Conservation (phyloP, 139 green algal genomes). For the Closterium sp. region DNA sequence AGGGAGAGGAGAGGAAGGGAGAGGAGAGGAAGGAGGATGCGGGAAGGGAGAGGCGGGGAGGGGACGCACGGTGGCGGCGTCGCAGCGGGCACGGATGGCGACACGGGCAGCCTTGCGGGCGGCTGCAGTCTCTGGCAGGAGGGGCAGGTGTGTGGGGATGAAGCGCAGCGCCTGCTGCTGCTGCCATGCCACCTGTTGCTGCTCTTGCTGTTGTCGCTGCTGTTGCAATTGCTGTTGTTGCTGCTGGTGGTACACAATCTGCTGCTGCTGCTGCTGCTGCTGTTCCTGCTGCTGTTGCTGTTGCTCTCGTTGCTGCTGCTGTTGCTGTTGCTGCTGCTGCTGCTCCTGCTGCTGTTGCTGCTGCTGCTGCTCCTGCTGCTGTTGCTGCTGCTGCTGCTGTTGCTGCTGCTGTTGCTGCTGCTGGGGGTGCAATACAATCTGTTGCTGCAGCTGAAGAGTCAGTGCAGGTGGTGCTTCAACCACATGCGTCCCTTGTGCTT, state of each 20-base stretch:
- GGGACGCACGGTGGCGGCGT: constrained; percentile 4
- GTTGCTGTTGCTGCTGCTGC: background rate
- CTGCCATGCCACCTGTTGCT: constrained; percentile 5
- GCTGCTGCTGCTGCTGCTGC: constrained; percentile 1
- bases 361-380: no score
- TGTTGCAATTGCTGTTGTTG: background rate
- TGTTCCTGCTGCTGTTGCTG: constrained; percentile 8
- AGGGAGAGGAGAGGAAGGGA: background rate
- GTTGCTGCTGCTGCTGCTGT: background rate
- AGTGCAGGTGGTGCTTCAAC: background rate
- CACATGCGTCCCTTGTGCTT: no score
- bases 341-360: no score
- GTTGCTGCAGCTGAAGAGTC: background rate
- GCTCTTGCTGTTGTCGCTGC: background rate
- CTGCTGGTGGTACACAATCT: background rate
- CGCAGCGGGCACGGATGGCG: constrained; percentile 4
- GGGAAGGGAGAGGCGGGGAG: background rate
- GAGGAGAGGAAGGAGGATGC: background rate
- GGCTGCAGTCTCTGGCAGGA: background rate
- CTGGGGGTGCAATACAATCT: no score
- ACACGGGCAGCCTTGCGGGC: constrained; percentile 18
- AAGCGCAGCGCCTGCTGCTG: background rate
- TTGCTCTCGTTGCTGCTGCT: background rate
- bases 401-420: no score
- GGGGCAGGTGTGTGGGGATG: background rate